These are phyloP conservation scores for Hydnomerulius pinastri DNA, from an alignment of 768 basidiomycete species.

Conservation along the genomic window DNA sequence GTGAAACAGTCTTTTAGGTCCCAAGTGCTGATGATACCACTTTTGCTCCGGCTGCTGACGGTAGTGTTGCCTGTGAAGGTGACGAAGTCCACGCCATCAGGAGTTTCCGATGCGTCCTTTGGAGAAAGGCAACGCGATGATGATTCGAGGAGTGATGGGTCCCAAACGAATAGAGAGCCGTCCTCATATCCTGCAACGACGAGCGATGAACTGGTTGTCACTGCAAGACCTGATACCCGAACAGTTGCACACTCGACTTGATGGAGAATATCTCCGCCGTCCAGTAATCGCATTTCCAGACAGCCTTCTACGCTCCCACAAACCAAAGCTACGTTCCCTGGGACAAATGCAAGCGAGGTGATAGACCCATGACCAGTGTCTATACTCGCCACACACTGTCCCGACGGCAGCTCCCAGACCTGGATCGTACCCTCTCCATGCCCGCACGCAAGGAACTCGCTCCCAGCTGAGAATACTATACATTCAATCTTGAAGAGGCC, in stretches of 20 bases:
- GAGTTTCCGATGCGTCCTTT: not conserved
- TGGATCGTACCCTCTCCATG: constrained; percentile 17
- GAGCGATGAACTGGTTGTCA: constrained; percentile 9
- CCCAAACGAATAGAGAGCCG: constrained; percentile 19
- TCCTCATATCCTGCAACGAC: constrained; percentile 14
- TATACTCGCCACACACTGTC: constrained; percentile 7
- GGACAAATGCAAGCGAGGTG: constrained; percentile 14
- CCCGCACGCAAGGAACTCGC: constrained; percentile 13
- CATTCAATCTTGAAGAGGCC: constrained; percentile 15
- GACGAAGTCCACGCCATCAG: constrained; percentile 12
- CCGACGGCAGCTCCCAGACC: constrained; percentile 19
- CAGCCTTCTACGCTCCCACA: constrained; percentile 12
- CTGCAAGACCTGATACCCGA: constrained; percentile 12
- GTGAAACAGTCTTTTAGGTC: constrained; percentile 13
- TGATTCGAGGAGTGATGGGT: constrained; percentile 4
- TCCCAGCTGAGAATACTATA: constrained; percentile 14
- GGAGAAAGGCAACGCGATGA: constrained; percentile 9
- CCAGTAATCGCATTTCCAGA: constrained; percentile 15
- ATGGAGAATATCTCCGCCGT: constrained; percentile 11
- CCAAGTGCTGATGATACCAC: constrained; percentile 17
- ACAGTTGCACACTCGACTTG: constrained; percentile 5
- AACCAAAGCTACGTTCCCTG: constrained; percentile 8
- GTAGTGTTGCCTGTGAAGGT: constrained; percentile 7
- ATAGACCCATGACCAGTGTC: constrained; percentile 11
- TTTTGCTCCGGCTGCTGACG: constrained; percentile 15